A percentile compares a stretch with the other conserved stretches of the same genome.
Conservation (phyloP, 345 rosid genomes). For the Ricinus communis region DNA sequence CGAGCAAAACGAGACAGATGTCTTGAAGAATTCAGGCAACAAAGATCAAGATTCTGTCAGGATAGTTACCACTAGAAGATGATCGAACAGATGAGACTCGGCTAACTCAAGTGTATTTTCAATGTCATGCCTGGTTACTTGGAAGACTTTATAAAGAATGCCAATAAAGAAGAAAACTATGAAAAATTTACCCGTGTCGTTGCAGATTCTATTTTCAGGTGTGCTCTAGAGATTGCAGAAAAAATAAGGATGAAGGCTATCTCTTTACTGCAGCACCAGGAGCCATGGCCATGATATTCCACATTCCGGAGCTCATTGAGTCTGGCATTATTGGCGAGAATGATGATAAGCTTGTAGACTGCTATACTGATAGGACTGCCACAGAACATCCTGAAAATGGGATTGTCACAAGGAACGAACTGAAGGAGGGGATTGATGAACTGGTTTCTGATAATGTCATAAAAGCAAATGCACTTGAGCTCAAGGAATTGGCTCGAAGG, state of each 20-base stretch:
- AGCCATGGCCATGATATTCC: slow-evolving; percentile 19
- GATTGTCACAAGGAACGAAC: no score
- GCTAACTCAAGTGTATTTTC: not conserved
- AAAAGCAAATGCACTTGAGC: no score
- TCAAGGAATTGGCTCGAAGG: no score
- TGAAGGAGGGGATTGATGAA: no score
- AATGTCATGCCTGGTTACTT: slow-evolving; percentile 27
- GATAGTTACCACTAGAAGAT: slow-evolving; percentile 17
- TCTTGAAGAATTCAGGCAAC: no score
- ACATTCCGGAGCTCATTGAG: slow-evolving; percentile 22
- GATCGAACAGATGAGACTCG: slow-evolving; percentile 18
- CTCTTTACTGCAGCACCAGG: slow-evolving; percentile 14
- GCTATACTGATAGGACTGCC: no score
- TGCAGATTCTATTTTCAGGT: slow-evolving; percentile 19
- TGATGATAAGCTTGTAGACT: slow-evolving; percentile 6
- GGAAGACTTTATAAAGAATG: slow-evolving; percentile 22
- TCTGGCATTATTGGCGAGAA: slow-evolving; percentile 23
- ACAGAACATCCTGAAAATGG: no score
- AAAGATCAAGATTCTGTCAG: slow-evolving; percentile 1
- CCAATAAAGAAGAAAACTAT: slow-evolving; percentile 10
- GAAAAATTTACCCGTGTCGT: slow-evolving; percentile 21
- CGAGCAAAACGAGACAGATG: not conserved
- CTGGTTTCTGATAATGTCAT: no score
- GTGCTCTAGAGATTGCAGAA: slow-evolving; percentile 28
- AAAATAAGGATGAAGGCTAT: slow-evolving; percentile 20